Evolutionary conservation across 202 grass and related monocot genomes (phyloP).

Genomic region (Miscanthus sacchariflorus): DNA sequence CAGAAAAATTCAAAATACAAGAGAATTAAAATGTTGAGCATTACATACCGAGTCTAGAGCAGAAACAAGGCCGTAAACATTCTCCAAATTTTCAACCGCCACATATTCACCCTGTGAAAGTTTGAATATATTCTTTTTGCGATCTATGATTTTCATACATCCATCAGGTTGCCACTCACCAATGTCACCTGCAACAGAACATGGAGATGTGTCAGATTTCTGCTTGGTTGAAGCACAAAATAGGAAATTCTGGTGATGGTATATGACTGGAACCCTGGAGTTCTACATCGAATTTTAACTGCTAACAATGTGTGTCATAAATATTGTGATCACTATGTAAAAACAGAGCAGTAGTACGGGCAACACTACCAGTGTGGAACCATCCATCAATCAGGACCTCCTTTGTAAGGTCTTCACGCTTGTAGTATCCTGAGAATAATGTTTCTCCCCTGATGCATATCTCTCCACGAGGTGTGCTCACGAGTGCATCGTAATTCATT

Average conservation of each 20-base stretch:
- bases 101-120: constrained; percentile 99
- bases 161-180: constrained; percentile 98
- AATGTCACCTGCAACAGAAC: constrained; percentile 83
- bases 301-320: constrained; percentile 12
- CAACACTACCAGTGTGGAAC: constrained; percentile 89
- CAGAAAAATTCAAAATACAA: constrained; percentile 35
- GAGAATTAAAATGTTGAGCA: not conserved
- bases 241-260: constrained; percentile 20
- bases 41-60: constrained; percentile 78
- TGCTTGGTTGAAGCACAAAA: constrained; percentile 22
- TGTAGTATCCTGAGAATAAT: constrained; percentile 92
- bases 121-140: constrained; percentile 99
- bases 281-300: not conserved
- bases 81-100: constrained; percentile 98
- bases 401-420: constrained; percentile 88
- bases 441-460: constrained; percentile 93
- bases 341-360: constrained; percentile 6
- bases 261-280: constrained; percentile 3
- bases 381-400: constrained; percentile 94
- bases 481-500: constrained; percentile 95
- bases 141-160: constrained; percentile 97
- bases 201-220: constrained; percentile 17
- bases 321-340: constrained; percentile 3
- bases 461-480: constrained; percentile 71
- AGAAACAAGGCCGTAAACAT: constrained; percentile 89